Evolutionary conservation across 306 rosid species (phyloP), one percentile per base, ranked within the genome.

Genomic region (Vigna radiata): DNA sequence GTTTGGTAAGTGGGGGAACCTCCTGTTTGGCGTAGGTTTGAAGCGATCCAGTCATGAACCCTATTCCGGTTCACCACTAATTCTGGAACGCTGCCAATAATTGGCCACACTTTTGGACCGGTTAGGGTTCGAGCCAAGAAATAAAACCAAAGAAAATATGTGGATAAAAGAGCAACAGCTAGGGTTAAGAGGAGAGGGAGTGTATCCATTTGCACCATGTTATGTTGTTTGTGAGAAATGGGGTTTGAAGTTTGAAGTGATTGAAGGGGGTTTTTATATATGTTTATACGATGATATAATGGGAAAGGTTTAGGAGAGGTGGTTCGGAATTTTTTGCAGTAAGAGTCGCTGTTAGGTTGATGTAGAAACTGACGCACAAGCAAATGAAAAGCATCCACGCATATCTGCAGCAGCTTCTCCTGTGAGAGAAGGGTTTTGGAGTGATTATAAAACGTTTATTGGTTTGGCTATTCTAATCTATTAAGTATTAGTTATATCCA

Each of bases 1-100:
- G 83, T 68, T 77, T 94, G 98, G 82, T 94, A 94, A 3, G 98
- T 94, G 61, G 91, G 72, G 0, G 85, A 79, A 4, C 86, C 87
- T 0, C 67, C 66, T 11, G 67, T 72, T n/a, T 25, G 23, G 39
- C 12, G 25, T 4, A 94, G 93, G 76, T 94, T 94, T 0, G 66
- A 17, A 1, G 93, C 73, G 0, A 94, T 87, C 98, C 98, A 94
- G 27, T 94, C 96, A 6, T 94, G 98, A 81, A 94, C 44, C 44
- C 91, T 76, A 3, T 33, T 65, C 19, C 95, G 90, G 84, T 94
- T 94, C 49, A 56, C 5, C 64, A 84, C 55, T 5, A 94, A 89
- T 23, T 33, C 19, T 1, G 98, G 98, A 1, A 94, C 84, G 91
- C 98, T 94, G 3, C 98, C 98, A 0, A 89, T 52, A 4, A 94